A percentile compares a stretch with the other conserved stretches of the same genome.
Conservation (phyloP, 495 filamentous ascomycete species). For the Daldinia childiae region DNA sequence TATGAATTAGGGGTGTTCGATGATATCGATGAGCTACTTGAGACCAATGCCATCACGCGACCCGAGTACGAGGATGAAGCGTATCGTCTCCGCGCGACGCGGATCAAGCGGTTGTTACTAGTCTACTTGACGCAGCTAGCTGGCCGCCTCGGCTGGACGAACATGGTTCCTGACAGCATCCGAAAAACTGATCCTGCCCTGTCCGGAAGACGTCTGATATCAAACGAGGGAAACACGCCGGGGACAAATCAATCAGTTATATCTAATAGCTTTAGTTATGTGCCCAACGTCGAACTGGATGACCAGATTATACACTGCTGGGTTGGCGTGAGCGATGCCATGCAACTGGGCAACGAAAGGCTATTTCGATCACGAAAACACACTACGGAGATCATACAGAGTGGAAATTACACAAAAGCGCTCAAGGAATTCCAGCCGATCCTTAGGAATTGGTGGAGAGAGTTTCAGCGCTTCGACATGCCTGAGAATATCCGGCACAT, state of each 20-base stretch:
- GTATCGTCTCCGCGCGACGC: constrained; percentile 79
- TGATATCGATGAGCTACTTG: constrained; percentile 70
- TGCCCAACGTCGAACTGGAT: constrained; percentile 68
- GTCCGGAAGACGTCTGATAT: constrained; percentile 54
- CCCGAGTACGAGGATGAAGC: constrained; percentile 72
- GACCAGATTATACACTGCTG: constrained; percentile 89
- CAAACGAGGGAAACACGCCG: constrained; percentile 62
- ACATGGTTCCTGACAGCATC: constrained; percentile 81
- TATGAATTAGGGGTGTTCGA: constrained; percentile 97
- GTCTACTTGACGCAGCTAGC: constrained; percentile 92
- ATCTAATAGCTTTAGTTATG: constrained; percentile 64
- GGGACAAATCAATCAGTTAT: constrained; percentile 62
- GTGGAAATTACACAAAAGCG: constrained; percentile 78
- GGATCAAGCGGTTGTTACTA: constrained; percentile 83
- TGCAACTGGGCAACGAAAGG: constrained; percentile 84
- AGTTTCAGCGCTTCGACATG: constrained; percentile 75
- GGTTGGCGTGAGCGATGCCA: constrained; percentile 88
- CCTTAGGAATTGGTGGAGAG: constrained; percentile 75
- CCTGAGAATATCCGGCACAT: constrained; percentile 82
- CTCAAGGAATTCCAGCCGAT: constrained; percentile 84
- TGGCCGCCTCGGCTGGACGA: constrained; percentile 91
- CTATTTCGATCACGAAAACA: constrained; percentile 84
- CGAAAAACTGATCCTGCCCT: constrained; percentile 59
- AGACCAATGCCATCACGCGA: constrained; percentile 61
- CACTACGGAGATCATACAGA: constrained; percentile 86